Percentiles rank a stretch among this genome's conserved stretches.
Evolutionary conservation across 2,329 filamentous ascomycete species (phyloP).

Genomic region (Phoma sp.): DNA sequence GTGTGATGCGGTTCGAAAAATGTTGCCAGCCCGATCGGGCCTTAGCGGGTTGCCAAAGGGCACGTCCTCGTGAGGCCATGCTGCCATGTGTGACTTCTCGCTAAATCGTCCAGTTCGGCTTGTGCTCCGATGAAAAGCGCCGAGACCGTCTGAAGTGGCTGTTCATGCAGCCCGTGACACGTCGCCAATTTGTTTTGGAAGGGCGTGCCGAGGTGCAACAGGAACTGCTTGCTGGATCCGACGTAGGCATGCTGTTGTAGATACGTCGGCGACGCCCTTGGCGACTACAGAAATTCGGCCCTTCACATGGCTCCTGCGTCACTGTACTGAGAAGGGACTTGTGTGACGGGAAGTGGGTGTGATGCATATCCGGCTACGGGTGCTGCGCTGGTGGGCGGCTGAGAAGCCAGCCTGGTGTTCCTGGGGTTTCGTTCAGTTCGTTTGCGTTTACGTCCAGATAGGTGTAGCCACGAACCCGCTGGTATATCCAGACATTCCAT

Average conservation of each 20-base stretch:
- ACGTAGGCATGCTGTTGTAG: neutral
- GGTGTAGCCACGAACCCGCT: conserved; percentile 53
- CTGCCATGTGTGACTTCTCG: conserved; percentile 6
- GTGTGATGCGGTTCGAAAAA: conserved; percentile 7
- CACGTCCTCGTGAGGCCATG: conserved; percentile 7
- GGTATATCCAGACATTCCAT: conserved; percentile 50
- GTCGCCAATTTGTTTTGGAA: conserved; percentile 3
- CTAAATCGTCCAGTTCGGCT: conserved; percentile 8
- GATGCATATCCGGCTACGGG: conserved; percentile 23
- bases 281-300: conserved; percentile 1
- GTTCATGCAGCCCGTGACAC: conserved; percentile 5
- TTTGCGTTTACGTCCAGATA: conserved; percentile 50
- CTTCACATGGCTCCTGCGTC: conserved; percentile 21
- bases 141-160: conserved; percentile 12
- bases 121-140: conserved; percentile 9
- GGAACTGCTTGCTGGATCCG: conserved; percentile 6
- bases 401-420: conserved; percentile 41
- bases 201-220: conserved; percentile 4
- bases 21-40: conserved; percentile 5
- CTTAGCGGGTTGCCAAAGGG: conserved; percentile 3
- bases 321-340: conserved; percentile 29
- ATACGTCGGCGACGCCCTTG: neutral
- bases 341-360: conserved; percentile 24
- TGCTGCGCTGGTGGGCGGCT: conserved; percentile 31
- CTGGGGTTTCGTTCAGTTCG: conserved; percentile 52